These are phyloP conservation scores for Hagleromyces aurorensis DNA, from an alignment of 805 yeast species.

Conservation along the genomic window DNA sequence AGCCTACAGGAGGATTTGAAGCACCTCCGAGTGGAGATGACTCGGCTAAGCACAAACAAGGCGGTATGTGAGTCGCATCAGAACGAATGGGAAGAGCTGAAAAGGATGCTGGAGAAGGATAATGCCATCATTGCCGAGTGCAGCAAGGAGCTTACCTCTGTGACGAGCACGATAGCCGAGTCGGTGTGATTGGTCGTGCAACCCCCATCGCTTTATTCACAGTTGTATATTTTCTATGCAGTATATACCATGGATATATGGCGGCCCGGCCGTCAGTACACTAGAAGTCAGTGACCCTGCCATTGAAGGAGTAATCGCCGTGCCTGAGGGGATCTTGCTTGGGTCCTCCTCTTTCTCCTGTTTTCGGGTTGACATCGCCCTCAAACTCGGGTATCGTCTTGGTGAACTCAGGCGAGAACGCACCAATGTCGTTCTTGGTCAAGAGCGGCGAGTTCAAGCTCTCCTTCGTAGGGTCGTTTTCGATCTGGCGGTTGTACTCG, in stretches of 20 bases:
- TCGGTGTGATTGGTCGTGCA: no score
- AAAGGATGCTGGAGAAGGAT: slow-evolving; percentile 29
- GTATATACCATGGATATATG: no score
- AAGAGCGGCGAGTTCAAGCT: slow-evolving; percentile 31
- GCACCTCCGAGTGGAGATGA: slow-evolving; percentile 24
- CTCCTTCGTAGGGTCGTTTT: slow-evolving; percentile 27
- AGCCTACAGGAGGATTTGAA: slow-evolving; percentile 24
- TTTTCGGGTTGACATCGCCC: slow-evolving; percentile 85
- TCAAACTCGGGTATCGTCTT: slow-evolving; percentile 90
- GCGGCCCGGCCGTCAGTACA: no score
- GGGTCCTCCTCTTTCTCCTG: slow-evolving; percentile 97
- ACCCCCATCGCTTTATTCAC: no score
- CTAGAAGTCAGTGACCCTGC: slow-evolving; percentile 91
- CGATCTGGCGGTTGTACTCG: slow-evolving; percentile 49
- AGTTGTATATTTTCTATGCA: no score
- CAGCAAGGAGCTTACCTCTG: slow-evolving; percentile 11
- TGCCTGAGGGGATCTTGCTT: slow-evolving; percentile 92
- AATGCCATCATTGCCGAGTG: slow-evolving; percentile 25
- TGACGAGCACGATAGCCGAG: no score
- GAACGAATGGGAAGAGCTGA: slow-evolving; percentile 30
- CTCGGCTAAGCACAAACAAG: slow-evolving; percentile 7
- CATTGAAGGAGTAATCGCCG: slow-evolving; percentile 92
- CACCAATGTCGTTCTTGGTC: slow-evolving; percentile 47
- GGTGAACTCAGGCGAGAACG: slow-evolving; percentile 59
- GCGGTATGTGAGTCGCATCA: slow-evolving; percentile 5